These are phyloP conservation scores for Pleurotus sapidus DNA, from an alignment of 768 basidiomycete genomes.

Conservation along the genomic window DNA sequence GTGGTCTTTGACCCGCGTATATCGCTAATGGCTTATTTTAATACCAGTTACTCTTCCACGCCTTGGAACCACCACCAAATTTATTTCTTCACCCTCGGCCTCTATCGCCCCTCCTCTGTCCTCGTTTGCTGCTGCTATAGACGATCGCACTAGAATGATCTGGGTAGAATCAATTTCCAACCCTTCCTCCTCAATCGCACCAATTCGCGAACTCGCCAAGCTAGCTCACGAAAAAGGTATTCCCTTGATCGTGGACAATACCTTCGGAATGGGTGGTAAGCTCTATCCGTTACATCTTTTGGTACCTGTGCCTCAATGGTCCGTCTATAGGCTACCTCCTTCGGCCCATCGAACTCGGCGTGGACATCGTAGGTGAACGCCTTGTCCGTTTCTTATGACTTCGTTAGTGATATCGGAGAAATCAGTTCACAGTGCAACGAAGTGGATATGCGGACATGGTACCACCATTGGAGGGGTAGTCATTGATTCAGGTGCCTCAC, in stretches of 20 bases:
- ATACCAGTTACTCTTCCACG: constrained; percentile 20
- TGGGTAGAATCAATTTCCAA: constrained; percentile 64
- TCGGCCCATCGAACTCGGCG: constrained; percentile 23
- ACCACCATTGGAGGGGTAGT: constrained; percentile 65
- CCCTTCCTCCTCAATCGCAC: constrained; percentile 53
- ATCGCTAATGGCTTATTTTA: background rate
- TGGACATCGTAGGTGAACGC: constrained; percentile 32
- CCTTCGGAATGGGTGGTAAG: constrained; percentile 59
- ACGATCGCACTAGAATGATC: constrained; percentile 57
- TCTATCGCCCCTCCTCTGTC: background rate
- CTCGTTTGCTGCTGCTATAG: constrained; percentile 51
- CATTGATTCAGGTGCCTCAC: constrained; percentile 52
- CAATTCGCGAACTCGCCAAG: constrained; percentile 55
- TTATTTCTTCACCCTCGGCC: constrained; percentile 32
- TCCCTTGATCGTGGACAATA: constrained; percentile 67
- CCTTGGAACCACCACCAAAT: constrained; percentile 52
- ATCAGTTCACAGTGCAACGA: constrained; percentile 55
- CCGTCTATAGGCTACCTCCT: constrained; percentile 8
- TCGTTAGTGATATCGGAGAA: background rate
- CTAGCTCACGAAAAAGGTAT: constrained; percentile 60
- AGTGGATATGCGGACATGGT: constrained; percentile 69
- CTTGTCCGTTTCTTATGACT: background rate
- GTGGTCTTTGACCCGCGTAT: background rate
- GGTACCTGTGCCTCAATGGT: background rate
- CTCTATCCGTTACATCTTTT: constrained; percentile 20